Conservation (phyloP, 1,284 basidiomycete species). For the Volvariella surrecta region DNA sequence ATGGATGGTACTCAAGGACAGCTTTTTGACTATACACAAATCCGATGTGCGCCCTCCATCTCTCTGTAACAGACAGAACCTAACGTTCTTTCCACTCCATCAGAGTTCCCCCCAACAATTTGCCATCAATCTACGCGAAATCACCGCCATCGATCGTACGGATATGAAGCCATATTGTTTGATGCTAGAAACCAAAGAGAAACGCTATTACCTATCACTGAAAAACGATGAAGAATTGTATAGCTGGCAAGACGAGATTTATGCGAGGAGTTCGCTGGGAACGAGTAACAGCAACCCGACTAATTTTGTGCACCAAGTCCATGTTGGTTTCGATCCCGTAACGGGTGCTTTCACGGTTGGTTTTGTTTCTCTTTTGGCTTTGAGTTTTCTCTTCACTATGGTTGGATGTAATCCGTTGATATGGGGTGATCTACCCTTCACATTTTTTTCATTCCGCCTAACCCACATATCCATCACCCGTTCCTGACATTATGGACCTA, state of each 20-base stretch:
- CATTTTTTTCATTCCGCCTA: too few species aligned
- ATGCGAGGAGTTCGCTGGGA: slow-evolving; percentile 24
- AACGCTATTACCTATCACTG: slow-evolving; percentile 25
- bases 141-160: slow-evolving; percentile 24
- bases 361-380: background rate
- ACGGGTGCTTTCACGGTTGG: slow-evolving; percentile 8
- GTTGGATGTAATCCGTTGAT: too few species aligned
- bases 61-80: slow-evolving; percentile 3
- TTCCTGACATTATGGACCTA: slow-evolving; percentile 18
- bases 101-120: slow-evolving; percentile 61
- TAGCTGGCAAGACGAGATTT: slow-evolving; percentile 35
- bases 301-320: slow-evolving; percentile 28
- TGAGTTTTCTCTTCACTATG: too few species aligned
- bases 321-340: slow-evolving; percentile 19
- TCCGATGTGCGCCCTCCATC: slow-evolving; percentile 63
- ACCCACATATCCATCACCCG: background rate
- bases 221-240: slow-evolving; percentile 28
- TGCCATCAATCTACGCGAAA: slow-evolving; percentile 38
- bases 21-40: slow-evolving; percentile 82
- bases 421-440: too few species aligned
- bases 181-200: slow-evolving; percentile 20
- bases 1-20: slow-evolving; percentile 84
- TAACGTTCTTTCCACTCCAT: background rate
- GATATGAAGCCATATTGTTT: slow-evolving; percentile 23
- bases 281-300: slow-evolving; percentile 23